Conservation (phyloP, 2,329 filamentous ascomycete species). For the Massarina eburnea region DNA sequence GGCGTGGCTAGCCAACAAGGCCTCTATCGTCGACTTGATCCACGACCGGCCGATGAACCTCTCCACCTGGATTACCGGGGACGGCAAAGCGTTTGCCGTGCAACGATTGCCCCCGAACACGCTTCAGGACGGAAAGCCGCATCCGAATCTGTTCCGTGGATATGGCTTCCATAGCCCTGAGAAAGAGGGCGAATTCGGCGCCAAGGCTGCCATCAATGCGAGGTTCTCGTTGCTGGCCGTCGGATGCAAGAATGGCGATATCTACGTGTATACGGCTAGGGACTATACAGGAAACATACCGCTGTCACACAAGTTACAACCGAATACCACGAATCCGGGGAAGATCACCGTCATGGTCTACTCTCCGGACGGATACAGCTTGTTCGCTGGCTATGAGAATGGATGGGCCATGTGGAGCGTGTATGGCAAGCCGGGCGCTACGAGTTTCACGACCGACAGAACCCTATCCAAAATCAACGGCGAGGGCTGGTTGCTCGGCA, state of each 20-base stretch:
- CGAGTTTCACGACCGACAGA: slow-evolving; percentile 75
- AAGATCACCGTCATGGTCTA: slow-evolving; percentile 74
- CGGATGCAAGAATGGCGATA: slow-evolving; percentile 74
- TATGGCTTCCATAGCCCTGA: slow-evolving; percentile 85
- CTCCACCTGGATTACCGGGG: slow-evolving; percentile 85
- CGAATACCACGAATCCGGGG: slow-evolving; percentile 73
- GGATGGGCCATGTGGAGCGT: slow-evolving; percentile 98
- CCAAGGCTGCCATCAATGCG: slow-evolving; percentile 84
- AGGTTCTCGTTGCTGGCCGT: slow-evolving; percentile 91
- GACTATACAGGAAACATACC: slow-evolving; percentile 95
- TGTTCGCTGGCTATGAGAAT: slow-evolving; percentile 88
- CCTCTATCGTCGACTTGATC: slow-evolving; percentile 78
- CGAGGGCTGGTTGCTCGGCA: slow-evolving; percentile 82
- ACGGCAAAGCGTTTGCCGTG: slow-evolving; percentile 87
- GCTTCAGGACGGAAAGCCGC: slow-evolving; percentile 46
- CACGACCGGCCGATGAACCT: slow-evolving; percentile 96
- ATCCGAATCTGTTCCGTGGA: slow-evolving; percentile 77
- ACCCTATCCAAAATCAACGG: slow-evolving; percentile 65
- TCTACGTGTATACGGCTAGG: slow-evolving; percentile 87
- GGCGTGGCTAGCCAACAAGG: slow-evolving; percentile 79
- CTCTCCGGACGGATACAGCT: slow-evolving; percentile 92
- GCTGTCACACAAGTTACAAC: slow-evolving; percentile 73
- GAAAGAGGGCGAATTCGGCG: slow-evolving; percentile 61
- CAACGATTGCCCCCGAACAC: slow-evolving; percentile 60
- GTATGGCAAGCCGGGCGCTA: slow-evolving; percentile 86